Evolutionary conservation across 306 rosid genomes (phyloP).

Genomic region (Acacia crassicarpa): DNA sequence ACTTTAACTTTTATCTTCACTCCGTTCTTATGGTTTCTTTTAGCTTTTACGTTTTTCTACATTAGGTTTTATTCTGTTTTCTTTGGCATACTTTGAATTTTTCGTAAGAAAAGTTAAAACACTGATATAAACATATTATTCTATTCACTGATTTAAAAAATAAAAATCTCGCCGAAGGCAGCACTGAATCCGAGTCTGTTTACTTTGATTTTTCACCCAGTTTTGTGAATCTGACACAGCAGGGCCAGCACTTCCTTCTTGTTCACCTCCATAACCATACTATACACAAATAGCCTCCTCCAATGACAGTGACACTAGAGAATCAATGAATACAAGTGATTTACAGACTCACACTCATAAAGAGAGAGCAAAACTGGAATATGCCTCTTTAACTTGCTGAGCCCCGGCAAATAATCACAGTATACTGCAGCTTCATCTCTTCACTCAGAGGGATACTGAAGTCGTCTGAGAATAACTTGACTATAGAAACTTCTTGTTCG

Average conservation of each 20-base stretch:
- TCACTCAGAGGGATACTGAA: conserved; percentile 23
- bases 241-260: background rate
- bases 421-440: background rate
- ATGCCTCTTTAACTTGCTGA: background rate
- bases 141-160: background rate
- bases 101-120: background rate
- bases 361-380: background rate
- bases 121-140: background rate
- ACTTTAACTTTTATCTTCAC: background rate
- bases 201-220: background rate
- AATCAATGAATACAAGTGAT: conserved; percentile 8
- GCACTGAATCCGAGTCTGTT: background rate
- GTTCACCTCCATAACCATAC: background rate
- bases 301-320: background rate
- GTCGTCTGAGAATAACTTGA: conserved; percentile 41
- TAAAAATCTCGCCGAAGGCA: background rate
- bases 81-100: background rate
- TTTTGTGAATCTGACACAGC: background rate
- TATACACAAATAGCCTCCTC: background rate
- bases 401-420: conserved; percentile 2
- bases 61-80: background rate
- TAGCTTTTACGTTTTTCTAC: background rate
- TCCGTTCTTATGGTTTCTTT: background rate
- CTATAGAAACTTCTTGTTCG: conserved; percentile 52
- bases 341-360: conserved; percentile 7